Evolutionary conservation across 2,329 filamentous ascomycete genomes (phyloP), one percentile per base, ranked within the genome.

Genomic region (Exophiala aquamarina): DNA sequence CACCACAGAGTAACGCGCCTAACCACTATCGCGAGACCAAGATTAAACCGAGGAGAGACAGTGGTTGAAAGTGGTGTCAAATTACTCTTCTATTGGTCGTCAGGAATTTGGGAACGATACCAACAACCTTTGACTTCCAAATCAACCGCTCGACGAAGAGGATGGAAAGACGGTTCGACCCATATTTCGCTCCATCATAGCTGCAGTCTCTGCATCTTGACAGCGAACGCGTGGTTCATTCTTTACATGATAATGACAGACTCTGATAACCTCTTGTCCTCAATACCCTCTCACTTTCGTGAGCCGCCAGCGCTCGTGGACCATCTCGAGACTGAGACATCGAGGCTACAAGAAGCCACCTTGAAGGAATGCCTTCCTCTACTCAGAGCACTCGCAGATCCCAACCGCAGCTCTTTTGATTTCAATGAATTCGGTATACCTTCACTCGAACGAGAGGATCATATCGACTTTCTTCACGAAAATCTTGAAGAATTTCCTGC

Each of bases 341-440:
- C 86, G 1, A 63, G 68, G 40, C 64, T 80, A 20, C 89, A 95
- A 66, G 77, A 85, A 49, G 72, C 81, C 46, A 92, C 87, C 0
- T 72, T 89, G 44, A 68, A 81, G 29, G 77, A 79, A 60, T 87
- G 87, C 59, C 69, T 90, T 21, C 84, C 86, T 1, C 85, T 83
- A 55, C 73, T 95, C 13, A 63, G 61, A 41, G 64, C 67, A n/a
- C 75, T 70, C 33, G 35, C 55, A 4, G 46, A 59, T 33, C 41
- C 57, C 14, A 72, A 73, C 39, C 72, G 77, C 49, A 66, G 69
- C 15, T 66, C 69, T 19, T 63, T 75, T 42, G 58, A 69, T 14
- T 77, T 80, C 68, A 95, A 95, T 68, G 70, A 70, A 41, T 74
- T 84, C 64, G 90, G 89, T 11, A 72, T 96, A 28, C 87, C 89